Evolutionary conservation across 495 filamentous ascomycete genomes (phyloP), one percentile per base, ranked within the genome.

Genomic region (Aspergillus saccharolyticus): DNA sequence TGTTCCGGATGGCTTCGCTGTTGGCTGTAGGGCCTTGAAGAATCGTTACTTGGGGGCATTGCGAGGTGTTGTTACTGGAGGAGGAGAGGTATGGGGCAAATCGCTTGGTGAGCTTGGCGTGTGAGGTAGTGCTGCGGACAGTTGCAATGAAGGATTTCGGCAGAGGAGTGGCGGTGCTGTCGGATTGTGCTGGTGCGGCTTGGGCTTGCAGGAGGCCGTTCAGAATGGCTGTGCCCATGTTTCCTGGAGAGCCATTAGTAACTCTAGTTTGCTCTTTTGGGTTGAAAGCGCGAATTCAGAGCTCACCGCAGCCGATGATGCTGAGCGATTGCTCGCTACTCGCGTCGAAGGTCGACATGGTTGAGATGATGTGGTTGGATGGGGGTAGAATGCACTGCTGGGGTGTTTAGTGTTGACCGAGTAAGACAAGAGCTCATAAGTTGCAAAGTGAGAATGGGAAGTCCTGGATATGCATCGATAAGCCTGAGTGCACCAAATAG

Each of bases 171-270:
- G 15, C 30, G 4, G 22, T 18, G 7, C n/a, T 55, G 20, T 42
- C 54, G 0, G 54, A 33, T 25, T 52, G 14, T 46, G 21, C 10
- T 30, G 22, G 30, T 17, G 22, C 47, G 24, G 25, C n/a, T 55
- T 10, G 44, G 14, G 55, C 48, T 20, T 56, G 54, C 44, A 73
- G 50, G 18, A 76, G 49, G 15, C 72, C 66, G 42, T 66, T 56
- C 9, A 76, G 63, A 45, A 76, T 74, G 24, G 71, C 69, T 10
- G 61, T 66, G 44, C 72, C 73, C 43, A 76, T 51, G 44, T 74
- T 76, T 42, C 73, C 73, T 76, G 53, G 1, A 19, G 14, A 1
- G 16, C 4, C 47, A 14, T 58, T 42, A 53, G 46, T 17, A n/a
- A n/a, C n/a, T 28, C 25, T 3, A 4, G 25, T 47, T 47, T 39